Evolutionary conservation across 1,284 basidiomycete genomes (phyloP).

Genomic region (Ganoderma lucidum): DNA sequence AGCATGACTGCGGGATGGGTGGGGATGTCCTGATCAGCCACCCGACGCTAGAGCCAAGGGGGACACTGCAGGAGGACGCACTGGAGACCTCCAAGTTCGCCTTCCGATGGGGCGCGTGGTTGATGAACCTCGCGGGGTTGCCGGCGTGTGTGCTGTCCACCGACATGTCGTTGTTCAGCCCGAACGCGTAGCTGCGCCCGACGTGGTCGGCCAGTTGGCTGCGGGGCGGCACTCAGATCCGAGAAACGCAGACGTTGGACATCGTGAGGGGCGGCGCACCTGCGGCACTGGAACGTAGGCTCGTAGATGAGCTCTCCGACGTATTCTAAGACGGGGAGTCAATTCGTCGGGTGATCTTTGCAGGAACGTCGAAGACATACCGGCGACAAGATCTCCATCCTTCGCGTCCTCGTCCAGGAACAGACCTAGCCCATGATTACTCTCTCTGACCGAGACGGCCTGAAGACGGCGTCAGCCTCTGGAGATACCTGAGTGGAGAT

Average conservation of each 20-base stretch:
- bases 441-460: constrained; percentile 46
- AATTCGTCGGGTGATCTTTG: neutral
- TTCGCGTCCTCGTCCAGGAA: constrained; percentile 52
- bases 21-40: neutral
- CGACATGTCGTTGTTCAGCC: constrained; percentile 39
- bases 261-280: constrained; percentile 30
- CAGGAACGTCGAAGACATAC: constrained; percentile 39
- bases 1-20: constrained; percentile 31
- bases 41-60: neutral
- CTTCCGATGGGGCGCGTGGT: constrained; percentile 46
- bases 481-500: neutral
- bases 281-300: constrained; percentile 44
- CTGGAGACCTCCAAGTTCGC: constrained; percentile 53
- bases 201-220: constrained; percentile 44
- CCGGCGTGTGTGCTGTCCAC: constrained; percentile 59
- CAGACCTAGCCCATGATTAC: constrained; percentile 59
- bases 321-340: constrained; percentile 53
- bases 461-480: neutral
- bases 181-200: constrained; percentile 57
- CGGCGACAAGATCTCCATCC: constrained; percentile 54
- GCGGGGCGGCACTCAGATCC: neutral
- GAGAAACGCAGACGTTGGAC: neutral
- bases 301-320: constrained; percentile 60
- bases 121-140: constrained; percentile 64
- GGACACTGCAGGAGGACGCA: constrained; percentile 34